These are phyloP conservation scores for Ganoderma resinaceum DNA, from an alignment of 1,284 basidiomycete species.

Conservation along the genomic window DNA sequence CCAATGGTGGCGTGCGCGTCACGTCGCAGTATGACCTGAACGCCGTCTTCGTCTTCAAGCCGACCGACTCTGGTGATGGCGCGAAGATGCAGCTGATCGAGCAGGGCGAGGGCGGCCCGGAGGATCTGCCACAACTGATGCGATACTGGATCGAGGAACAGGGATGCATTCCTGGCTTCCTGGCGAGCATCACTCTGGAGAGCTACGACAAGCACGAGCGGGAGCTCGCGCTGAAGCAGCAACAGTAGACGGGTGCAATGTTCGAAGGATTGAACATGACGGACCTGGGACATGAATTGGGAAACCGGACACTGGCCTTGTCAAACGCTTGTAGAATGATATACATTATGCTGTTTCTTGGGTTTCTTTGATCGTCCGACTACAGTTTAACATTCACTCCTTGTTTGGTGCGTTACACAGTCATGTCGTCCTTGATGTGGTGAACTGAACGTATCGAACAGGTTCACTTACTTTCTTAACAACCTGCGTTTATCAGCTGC, in stretches of 20 bases:
- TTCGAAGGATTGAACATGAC: neutral
- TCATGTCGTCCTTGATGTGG: no score
- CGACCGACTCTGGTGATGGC: slow-evolving; percentile 47
- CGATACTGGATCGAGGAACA: slow-evolving; percentile 76
- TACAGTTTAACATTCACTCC: no score
- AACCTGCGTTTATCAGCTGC: neutral
- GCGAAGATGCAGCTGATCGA: slow-evolving; percentile 73
- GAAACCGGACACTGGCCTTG: neutral
- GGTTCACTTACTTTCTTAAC: no score
- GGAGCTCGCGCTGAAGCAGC: slow-evolving; percentile 1
- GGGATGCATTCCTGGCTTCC: slow-evolving; percentile 77
- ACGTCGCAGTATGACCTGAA: slow-evolving; percentile 81
- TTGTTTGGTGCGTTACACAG: neutral
- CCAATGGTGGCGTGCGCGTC: slow-evolving; percentile 83
- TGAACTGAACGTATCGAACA: no score
- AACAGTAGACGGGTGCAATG: neutral
- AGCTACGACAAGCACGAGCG: slow-evolving; percentile 62
- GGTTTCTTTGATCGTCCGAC: neutral
- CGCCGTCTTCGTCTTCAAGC: slow-evolving; percentile 77
- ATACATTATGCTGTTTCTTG: slow-evolving; percentile 1
- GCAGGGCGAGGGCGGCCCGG: slow-evolving; percentile 71
- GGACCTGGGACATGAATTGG: neutral
- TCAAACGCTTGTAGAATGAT: neutral
- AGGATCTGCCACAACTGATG: slow-evolving; percentile 72
- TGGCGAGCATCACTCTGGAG: slow-evolving; percentile 78